A percentile compares a stretch with the other conserved stretches of the same genome.
Evolutionary conservation across 306 rosid genomes (phyloP).

Genomic region (Cercis canadensis): DNA sequence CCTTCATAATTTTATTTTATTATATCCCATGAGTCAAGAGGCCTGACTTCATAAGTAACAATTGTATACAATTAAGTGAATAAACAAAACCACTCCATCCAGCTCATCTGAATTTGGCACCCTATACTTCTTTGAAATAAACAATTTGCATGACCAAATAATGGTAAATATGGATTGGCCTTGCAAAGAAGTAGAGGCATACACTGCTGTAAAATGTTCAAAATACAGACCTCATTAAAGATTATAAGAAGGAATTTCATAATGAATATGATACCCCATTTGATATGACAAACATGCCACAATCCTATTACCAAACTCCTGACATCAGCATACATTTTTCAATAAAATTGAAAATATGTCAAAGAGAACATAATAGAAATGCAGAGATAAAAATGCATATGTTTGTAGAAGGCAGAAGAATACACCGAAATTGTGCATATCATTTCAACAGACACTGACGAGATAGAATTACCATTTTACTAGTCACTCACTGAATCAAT

Average conservation of each 20-base stretch:
- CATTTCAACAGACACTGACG: not conserved
- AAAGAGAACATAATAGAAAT: not conserved
- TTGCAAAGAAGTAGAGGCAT: too few relatives aligned
- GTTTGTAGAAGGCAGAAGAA: not conserved
- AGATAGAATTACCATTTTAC: too few relatives aligned
- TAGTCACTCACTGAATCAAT: too few relatives aligned
- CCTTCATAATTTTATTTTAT: not conserved
- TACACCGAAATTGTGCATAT: too few relatives aligned
- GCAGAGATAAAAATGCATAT: not conserved
- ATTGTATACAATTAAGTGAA: not conserved
- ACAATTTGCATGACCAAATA: too few relatives aligned
- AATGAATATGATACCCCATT: not conserved
- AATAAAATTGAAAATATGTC: not conserved
- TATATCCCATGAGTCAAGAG: too few relatives aligned
- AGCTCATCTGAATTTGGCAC: too few relatives aligned
- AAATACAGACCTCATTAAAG: not conserved
- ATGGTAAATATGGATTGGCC: too few relatives aligned
- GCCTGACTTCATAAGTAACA: not conserved
- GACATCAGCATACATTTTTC: not conserved
- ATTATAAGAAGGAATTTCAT: not conserved
- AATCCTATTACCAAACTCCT: not conserved
- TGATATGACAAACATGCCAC: not conserved
- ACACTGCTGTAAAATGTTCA: too few relatives aligned
- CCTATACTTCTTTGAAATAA: too few relatives aligned
- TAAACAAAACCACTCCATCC: too few relatives aligned